Percentiles rank a stretch among this genome's conserved stretches.
Evolutionary conservation across 805 yeast genomes (phyloP).

Genomic region (Saccharomyces mikatae): DNA sequence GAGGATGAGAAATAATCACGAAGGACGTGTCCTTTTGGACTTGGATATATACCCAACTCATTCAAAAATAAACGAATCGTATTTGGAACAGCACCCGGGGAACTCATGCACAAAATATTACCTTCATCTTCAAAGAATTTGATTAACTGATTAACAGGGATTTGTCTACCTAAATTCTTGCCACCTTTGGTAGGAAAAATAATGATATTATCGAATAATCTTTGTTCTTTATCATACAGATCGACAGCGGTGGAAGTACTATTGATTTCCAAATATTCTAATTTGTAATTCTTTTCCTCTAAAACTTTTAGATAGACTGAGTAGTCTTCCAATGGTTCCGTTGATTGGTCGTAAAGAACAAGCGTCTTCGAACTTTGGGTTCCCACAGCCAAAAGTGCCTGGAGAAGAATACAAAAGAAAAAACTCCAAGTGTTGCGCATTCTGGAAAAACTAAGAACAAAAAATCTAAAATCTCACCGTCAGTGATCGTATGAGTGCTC

Average conservation of each 20-base stretch:
- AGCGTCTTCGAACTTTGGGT: slow-evolving; percentile 25
- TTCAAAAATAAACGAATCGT: slow-evolving; percentile 58
- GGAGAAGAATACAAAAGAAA: not conserved
- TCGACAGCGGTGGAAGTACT: slow-evolving; percentile 12
- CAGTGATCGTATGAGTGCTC: not conserved
- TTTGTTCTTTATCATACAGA: slow-evolving; percentile 34
- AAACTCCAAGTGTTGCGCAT: not conserved
- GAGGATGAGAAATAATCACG: slow-evolving; percentile 52
- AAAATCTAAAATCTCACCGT: not conserved
- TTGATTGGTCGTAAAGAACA: slow-evolving; percentile 28
- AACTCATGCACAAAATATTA: slow-evolving; percentile 57
- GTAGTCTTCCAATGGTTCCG: slow-evolving; percentile 21
- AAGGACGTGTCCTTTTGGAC: slow-evolving; percentile 62
- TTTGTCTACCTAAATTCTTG: slow-evolving; percentile 34
- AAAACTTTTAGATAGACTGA: slow-evolving; percentile 24
- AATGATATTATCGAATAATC: slow-evolving; percentile 47
- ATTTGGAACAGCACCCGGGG: slow-evolving; percentile 47
- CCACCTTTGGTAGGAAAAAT: slow-evolving; percentile 48
- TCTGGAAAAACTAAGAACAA: not conserved
- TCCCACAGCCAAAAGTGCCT: slow-evolving; percentile 10
- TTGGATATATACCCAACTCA: slow-evolving; percentile 76
- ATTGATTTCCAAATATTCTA: slow-evolving; percentile 22
- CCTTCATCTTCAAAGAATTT: slow-evolving; percentile 62
- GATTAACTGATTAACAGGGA: slow-evolving; percentile 44
- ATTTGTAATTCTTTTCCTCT: slow-evolving; percentile 29